These are phyloP conservation scores for Daldinia caldariorum DNA, from an alignment of 495 filamentous ascomycete species.

Conservation along the genomic window DNA sequence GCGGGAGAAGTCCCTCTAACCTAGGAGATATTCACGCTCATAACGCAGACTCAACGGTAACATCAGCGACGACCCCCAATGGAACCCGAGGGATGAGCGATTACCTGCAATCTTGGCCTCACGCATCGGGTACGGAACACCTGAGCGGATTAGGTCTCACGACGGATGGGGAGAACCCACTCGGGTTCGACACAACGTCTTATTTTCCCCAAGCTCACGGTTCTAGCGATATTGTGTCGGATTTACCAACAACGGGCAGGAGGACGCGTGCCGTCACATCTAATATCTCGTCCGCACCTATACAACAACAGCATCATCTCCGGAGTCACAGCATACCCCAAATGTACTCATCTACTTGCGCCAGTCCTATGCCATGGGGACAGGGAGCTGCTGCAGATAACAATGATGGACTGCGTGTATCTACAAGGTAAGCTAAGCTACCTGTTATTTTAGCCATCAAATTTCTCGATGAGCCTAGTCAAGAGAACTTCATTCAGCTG, in stretches of 20 bases:
- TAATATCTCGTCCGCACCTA: slow-evolving; percentile 29
- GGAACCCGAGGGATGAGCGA: slow-evolving; percentile 41
- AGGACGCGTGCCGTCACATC: slow-evolving; percentile 43
- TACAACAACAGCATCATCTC: slow-evolving; percentile 40
- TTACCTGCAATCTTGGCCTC: slow-evolving; percentile 45
- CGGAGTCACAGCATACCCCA: slow-evolving; percentile 47
- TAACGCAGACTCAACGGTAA: slow-evolving; percentile 29
- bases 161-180: slow-evolving; percentile 41
- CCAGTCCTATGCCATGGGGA: slow-evolving; percentile 44
- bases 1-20: slow-evolving; percentile 43
- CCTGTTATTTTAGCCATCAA: neutral
- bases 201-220: slow-evolving; percentile 42
- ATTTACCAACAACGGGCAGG: slow-evolving; percentile 37
- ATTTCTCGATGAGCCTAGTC: neutral
- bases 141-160: slow-evolving; percentile 41
- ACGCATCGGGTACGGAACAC: slow-evolving; percentile 38
- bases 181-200: slow-evolving; percentile 41
- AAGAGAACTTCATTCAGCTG: neutral
- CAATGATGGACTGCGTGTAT: slow-evolving; percentile 40
- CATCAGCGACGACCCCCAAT: slow-evolving; percentile 38
- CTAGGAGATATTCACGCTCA: slow-evolving; percentile 40
- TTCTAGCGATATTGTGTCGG: slow-evolving; percentile 44
- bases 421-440: slow-evolving; percentile 36
- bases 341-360: slow-evolving; percentile 36
- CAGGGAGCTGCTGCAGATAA: slow-evolving; percentile 31